A percentile compares a stretch with the other conserved stretches of the same genome.
phyloP scores from a whole-genome alignment of 345 rosid genomes.

The Aquilaria sinensis region DNA sequence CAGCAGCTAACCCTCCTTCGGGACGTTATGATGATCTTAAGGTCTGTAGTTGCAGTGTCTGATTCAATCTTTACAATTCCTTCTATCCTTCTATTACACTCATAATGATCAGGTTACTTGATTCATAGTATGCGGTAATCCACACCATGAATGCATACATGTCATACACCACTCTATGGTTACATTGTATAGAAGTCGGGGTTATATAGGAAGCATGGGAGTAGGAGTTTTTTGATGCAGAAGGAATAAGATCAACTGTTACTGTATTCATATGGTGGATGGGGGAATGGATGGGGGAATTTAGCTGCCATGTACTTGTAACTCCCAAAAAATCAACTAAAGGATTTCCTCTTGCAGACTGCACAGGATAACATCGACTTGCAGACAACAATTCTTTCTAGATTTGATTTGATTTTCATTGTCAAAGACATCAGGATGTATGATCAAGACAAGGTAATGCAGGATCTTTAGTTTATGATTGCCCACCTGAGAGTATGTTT shows the following conservation, averaged over 20 bases:
- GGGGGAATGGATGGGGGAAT: no score
- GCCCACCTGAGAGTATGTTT: not conserved
- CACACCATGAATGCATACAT: no score
- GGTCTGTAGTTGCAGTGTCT: constrained; percentile 30
- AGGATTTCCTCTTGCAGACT: constrained; percentile 38
- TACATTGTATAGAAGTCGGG: no score
- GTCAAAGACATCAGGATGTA: constrained; percentile 89
- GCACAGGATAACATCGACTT: constrained; percentile 95
- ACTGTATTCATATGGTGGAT: no score
- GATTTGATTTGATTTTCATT: constrained; percentile 93
- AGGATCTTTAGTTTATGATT: not conserved
- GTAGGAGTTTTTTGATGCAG: no score
- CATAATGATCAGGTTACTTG: no score
- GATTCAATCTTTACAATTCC: constrained; percentile 4
- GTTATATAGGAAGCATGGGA: no score
- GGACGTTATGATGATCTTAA: constrained; percentile 98
- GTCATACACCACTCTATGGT: no score
- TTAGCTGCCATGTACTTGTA: constrained; percentile 11
- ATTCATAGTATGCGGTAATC: no score
- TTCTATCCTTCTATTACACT: constrained; percentile 2
- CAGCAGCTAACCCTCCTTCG: constrained; percentile 98
- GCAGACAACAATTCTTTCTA: constrained; percentile 93
- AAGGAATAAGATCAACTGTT: no score
- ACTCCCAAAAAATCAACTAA: constrained; percentile 12
- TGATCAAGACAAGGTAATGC: constrained; percentile 75